Evolutionary conservation across 306 rosid species (phyloP).

Genomic region (Cicer pinnatifidum): DNA sequence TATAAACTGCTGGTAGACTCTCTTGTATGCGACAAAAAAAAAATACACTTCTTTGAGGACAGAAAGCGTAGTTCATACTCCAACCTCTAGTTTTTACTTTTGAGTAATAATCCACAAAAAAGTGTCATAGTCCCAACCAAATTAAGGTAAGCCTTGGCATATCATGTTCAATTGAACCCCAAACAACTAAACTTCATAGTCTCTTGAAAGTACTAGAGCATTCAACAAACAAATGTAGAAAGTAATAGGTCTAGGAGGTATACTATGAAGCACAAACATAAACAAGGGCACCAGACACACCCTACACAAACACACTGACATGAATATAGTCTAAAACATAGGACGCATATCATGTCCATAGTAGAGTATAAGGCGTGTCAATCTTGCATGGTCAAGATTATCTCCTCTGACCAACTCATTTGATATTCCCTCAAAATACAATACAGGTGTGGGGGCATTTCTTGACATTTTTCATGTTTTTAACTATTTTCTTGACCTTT

Average conservation of each 20-base stretch:
- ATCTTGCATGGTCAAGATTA: not conserved
- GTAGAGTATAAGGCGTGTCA: not conserved
- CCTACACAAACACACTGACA: not conserved
- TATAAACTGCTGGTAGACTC: not conserved
- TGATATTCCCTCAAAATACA: not conserved
- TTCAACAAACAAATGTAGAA: constrained; percentile 15
- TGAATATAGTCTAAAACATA: not conserved
- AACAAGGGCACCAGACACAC: not conserved
- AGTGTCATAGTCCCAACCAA: not conserved
- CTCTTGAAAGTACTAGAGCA: constrained; percentile 5
- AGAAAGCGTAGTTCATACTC: constrained; percentile 4
- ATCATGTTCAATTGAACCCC: constrained; percentile 10
- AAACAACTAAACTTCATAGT: constrained; percentile 27
- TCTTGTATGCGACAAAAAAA: not conserved
- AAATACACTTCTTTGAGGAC: constrained; percentile 9
- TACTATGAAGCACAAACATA: not conserved
- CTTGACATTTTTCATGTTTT: not conserved
- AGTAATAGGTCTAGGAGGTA: not conserved
- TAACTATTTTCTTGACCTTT: not conserved
- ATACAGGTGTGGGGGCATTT: not conserved
- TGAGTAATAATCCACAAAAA: constrained; percentile 13
- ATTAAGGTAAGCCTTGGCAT: constrained; percentile 12
- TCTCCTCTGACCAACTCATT: not conserved
- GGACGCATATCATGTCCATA: not conserved
- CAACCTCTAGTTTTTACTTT: not conserved